These are phyloP conservation scores for Oryza punctata DNA, from an alignment of 176 grass and related monocot genomes.

Conservation along the genomic window DNA sequence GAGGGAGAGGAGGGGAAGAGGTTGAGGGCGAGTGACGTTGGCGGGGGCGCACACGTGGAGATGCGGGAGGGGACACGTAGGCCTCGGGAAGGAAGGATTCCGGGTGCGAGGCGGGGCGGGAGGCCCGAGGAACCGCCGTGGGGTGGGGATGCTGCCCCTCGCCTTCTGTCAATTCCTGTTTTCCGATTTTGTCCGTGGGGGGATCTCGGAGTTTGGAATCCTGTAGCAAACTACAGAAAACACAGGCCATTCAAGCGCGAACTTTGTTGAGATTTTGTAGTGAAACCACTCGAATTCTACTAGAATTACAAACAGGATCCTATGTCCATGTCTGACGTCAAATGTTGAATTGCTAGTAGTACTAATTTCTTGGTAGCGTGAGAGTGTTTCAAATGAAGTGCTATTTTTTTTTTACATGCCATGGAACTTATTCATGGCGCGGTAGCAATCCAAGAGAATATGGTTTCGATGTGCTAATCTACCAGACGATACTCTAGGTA, in stretches of 20 bases:
- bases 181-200: slow-evolving; percentile 33
- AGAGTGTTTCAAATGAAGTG: not conserved
- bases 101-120: slow-evolving; percentile 11
- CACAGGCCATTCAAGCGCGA: not conserved
- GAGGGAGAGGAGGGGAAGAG: not conserved
- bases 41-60: slow-evolving; percentile 45
- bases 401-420: not conserved
- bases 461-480: no score
- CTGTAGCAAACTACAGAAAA: not conserved
- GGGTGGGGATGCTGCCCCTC: slow-evolving; percentile 17
- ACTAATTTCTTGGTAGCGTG: not conserved
- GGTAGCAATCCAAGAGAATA: no score
- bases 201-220: slow-evolving; percentile 29
- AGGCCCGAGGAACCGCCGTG: slow-evolving; percentile 20
- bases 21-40: slow-evolving; percentile 29
- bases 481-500: no score
- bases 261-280: not conserved
- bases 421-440: not conserved
- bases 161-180: slow-evolving; percentile 60
- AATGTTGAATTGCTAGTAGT: not conserved
- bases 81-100: slow-evolving; percentile 34
- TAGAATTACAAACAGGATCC: not conserved
- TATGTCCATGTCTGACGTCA: not conserved
- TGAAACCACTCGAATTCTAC: not conserved
- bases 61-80: slow-evolving; percentile 41